These are phyloP conservation scores for Trametes cinnabarina DNA, from an alignment of 768 basidiomycete genomes.

Conservation along the genomic window DNA sequence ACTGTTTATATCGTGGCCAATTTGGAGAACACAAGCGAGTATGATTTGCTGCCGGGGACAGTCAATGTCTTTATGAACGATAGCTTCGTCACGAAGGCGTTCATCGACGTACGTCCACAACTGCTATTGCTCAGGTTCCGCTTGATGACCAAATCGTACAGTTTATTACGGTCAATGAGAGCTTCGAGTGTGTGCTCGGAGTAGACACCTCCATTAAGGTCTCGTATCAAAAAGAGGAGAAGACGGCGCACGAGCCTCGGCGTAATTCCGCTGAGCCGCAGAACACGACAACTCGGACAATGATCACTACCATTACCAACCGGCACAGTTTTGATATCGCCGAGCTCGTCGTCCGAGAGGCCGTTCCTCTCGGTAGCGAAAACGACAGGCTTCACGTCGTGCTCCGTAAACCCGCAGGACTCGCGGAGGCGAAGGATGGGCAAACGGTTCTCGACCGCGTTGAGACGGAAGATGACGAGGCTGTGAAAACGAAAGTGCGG, in stretches of 20 bases:
- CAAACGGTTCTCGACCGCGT: constrained; percentile 38
- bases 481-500: constrained; percentile 27
- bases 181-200: constrained; percentile 56
- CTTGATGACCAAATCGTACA: background rate
- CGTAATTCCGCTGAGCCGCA: constrained; percentile 45
- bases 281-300: constrained; percentile 43
- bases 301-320: constrained; percentile 42
- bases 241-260: constrained; percentile 34
- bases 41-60: constrained; percentile 51
- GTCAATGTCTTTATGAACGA: constrained; percentile 58
- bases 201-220: constrained; percentile 32
- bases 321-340: constrained; percentile 45
- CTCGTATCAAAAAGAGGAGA: constrained; percentile 41
- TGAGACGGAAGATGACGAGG: constrained; percentile 26
- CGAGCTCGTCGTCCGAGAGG: constrained; percentile 47
- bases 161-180: constrained; percentile 47
- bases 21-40: constrained; percentile 58
- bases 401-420: constrained; percentile 44
- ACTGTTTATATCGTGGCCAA: constrained; percentile 45
- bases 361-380: constrained; percentile 38
- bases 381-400: constrained; percentile 45
- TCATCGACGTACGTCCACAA: constrained; percentile 37
- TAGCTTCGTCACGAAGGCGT: constrained; percentile 54
- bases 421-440: constrained; percentile 46
- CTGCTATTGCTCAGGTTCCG: background rate